Evolutionary conservation across 1,139 yeast species (phyloP).

Genomic region (Taphrina sp.): DNA sequence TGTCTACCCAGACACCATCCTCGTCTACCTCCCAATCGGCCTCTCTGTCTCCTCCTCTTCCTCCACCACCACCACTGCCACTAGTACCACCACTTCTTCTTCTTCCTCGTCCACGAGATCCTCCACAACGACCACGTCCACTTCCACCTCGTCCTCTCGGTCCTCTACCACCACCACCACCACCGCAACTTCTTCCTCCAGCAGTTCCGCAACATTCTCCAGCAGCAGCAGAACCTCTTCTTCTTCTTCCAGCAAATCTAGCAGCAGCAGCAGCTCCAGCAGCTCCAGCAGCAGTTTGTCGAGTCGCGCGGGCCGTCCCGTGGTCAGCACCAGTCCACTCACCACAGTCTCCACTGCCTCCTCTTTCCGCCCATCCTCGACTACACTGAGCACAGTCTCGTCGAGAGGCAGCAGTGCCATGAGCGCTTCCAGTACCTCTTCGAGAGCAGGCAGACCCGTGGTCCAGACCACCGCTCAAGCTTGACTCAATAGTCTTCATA

Average conservation of each 20-base stretch:
- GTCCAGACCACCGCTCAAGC: neutral
- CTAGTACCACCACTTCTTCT: neutral
- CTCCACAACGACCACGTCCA: neutral
- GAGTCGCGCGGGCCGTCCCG: neutral
- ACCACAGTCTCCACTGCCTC: constrained; percentile 1
- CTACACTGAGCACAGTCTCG: neutral
- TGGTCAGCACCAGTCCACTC: neutral
- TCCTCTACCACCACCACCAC: constrained; percentile 6
- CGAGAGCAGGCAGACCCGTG: neutral
- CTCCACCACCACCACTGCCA: neutral
- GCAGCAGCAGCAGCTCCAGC: neutral
- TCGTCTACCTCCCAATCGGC: constrained; percentile 11
- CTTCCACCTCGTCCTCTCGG: neutral
- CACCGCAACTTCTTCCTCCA: neutral
- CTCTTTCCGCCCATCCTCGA: neutral
- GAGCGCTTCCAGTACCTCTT: neutral
- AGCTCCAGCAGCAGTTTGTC: too few species aligned
- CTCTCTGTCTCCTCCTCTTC: neutral
- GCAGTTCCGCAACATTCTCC: neutral
- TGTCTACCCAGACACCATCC: constrained; percentile 2
- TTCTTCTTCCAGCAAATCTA: neutral
- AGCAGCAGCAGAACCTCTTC: neutral
- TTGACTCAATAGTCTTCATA: neutral
- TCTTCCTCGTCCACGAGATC: neutral
- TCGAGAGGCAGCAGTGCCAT: neutral